phyloP scores from a whole-genome alignment of 345 rosid genomes.

The Aquilaria yunnanensis region DNA sequence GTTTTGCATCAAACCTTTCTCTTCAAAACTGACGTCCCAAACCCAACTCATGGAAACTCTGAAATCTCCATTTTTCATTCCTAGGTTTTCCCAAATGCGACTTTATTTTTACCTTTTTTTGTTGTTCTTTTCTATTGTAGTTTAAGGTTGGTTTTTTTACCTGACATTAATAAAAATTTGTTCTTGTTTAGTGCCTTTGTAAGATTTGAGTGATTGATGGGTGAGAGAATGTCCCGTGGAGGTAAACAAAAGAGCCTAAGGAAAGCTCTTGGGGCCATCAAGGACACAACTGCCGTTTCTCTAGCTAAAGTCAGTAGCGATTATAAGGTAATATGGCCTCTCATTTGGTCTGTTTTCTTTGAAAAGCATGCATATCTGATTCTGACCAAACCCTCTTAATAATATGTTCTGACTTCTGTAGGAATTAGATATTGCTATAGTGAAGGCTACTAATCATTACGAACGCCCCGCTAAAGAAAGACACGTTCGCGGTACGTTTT shows the following conservation, averaged over 20 bases:
- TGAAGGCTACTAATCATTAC: constrained; percentile 91
- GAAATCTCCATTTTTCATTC: no score
- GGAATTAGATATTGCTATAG: constrained; percentile 97
- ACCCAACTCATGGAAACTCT: no score
- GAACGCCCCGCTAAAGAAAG: constrained; percentile 90
- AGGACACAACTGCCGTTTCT: constrained; percentile 97
- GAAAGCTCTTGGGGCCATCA: constrained; percentile 93
- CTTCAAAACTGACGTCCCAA: no score
- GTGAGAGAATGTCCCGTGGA: constrained; percentile 64
- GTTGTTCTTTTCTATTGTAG: no score
- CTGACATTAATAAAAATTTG: no score
- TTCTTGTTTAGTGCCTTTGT: constrained; percentile 5
- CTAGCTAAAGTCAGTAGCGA: constrained; percentile 97
- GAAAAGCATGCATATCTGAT: background rate
- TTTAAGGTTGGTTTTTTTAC: no score
- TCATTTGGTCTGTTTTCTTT: background rate
- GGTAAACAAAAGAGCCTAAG: constrained; percentile 90
- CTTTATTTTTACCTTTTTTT: no score
- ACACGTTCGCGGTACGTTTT: constrained; percentile 63
- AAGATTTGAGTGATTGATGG: constrained; percentile 33
- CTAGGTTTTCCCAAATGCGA: no score
- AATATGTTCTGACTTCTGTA: constrained; percentile 17
- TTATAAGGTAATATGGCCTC: constrained; percentile 57
- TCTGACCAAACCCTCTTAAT: background rate
- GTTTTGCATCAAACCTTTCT: no score